Conservation (phyloP, 345 rosid species). For the Zanthoxylum bungeanum region DNA sequence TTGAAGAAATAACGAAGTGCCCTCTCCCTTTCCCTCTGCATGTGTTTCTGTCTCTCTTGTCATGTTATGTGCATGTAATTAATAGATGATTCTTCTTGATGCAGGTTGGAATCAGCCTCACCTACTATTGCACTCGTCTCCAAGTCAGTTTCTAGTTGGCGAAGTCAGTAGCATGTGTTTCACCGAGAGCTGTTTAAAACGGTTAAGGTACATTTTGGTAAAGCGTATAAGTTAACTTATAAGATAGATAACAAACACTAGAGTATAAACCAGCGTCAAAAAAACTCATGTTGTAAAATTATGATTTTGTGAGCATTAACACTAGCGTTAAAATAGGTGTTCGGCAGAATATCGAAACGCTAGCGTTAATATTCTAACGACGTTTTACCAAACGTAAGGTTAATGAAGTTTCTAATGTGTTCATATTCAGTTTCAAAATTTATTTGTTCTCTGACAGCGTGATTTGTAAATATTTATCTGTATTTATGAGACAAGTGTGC, state of each 20-base stretch:
- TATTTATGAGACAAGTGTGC: background rate
- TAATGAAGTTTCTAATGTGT: background rate
- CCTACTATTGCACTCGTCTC: slow-evolving; percentile 62
- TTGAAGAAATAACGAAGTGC: slow-evolving; percentile 86
- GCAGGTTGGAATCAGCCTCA: slow-evolving; percentile 83
- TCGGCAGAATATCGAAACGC: no score
- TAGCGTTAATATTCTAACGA: no score
- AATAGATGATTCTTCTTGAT: slow-evolving; percentile 12
- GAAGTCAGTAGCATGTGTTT: slow-evolving; percentile 36
- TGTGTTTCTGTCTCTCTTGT: slow-evolving; percentile 9
- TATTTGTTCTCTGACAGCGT: background rate
- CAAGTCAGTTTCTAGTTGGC: slow-evolving; percentile 78
- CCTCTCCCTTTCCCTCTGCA: slow-evolving; percentile 21
- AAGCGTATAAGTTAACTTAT: no score
- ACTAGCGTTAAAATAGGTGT: no score
- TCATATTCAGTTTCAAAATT: background rate
- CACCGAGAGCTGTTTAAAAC: background rate
- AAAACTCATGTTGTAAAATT: no score
- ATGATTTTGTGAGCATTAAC: no score
- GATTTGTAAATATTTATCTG: background rate
- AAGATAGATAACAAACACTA: no score
- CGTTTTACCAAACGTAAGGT: no score
- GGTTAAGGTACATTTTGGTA: no score
- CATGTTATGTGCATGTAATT: background rate
- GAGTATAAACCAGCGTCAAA: no score